Evolutionary conservation across 371 early-diverging fungal species (phyloP).

Genomic region (Circinella umbellata): DNA sequence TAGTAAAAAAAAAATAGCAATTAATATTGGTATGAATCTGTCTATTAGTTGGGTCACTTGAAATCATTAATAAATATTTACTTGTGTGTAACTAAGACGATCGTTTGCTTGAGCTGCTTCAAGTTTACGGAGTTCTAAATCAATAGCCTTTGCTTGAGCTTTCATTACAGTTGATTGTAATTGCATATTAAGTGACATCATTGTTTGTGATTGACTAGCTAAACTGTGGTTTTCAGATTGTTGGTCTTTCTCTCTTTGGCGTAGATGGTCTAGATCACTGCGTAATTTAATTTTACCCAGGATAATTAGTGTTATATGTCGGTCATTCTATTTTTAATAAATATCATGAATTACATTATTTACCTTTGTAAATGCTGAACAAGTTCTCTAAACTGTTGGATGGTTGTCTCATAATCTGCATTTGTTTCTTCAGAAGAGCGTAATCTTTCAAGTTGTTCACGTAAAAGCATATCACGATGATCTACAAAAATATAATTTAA

Average conservation of each 20-base stretch:
- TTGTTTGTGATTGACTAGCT: constrained; percentile 80
- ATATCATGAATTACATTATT: not conserved
- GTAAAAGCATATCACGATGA: constrained; percentile 70
- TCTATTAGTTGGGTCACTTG: not conserved
- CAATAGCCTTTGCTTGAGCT: constrained; percentile 88
- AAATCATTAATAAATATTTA: not conserved
- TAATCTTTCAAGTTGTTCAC: constrained; percentile 65
- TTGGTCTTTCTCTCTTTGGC: constrained; percentile 65
- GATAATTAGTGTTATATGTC: not conserved
- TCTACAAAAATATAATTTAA: constrained; percentile 25
- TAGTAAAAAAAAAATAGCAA: constrained; percentile 26
- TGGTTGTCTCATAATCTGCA: constrained; percentile 85
- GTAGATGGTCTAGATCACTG: constrained; percentile 71
- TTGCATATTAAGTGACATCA: constrained; percentile 81
- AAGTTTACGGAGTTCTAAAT: constrained; percentile 86
- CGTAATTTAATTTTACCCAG: not conserved
- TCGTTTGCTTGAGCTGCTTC: constrained; percentile 86
- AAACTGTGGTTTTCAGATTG: constrained; percentile 56
- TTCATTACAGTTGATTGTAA: constrained; percentile 84
- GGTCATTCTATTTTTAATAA: not conserved
- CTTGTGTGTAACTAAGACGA: constrained; percentile 70
- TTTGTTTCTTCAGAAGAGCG: constrained; percentile 77
- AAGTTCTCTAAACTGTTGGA: constrained; percentile 88
- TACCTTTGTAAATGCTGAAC: constrained; percentile 77
- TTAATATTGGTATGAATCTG: not conserved